phyloP scores from a whole-genome alignment of 2,329 filamentous ascomycete genomes.

The Phialocephala subalpina region DNA sequence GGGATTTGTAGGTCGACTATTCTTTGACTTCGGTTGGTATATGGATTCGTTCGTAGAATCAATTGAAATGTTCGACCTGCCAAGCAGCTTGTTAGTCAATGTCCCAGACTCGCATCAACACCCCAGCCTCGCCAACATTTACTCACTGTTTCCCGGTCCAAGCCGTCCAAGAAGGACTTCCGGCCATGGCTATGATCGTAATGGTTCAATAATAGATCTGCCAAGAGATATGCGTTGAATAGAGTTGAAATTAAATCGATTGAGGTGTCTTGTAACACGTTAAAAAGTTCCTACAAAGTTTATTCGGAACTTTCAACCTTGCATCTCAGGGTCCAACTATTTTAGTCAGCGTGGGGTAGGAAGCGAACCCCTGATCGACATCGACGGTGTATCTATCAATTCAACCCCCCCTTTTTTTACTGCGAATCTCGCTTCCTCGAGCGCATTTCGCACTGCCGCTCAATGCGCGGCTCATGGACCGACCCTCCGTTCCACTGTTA shows the following conservation, averaged over 20 bases:
- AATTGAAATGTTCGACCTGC: too few species aligned
- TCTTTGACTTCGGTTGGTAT: background rate
- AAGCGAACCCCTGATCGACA: conserved; percentile 5
- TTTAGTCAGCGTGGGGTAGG: background rate
- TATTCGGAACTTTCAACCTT: background rate
- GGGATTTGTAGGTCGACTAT: background rate
- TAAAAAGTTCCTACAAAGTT: background rate
- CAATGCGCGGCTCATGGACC: background rate
- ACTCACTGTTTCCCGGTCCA: background rate
- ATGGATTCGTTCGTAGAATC: too few species aligned
- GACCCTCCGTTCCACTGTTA: background rate
- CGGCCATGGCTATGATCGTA: background rate
- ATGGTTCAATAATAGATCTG: background rate
- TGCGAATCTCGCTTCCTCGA: background rate
- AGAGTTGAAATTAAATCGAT: background rate
- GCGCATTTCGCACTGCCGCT: background rate
- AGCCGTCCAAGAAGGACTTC: background rate
- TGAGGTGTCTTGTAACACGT: too few species aligned
- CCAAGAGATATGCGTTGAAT: background rate
- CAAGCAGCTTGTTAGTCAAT: background rate
- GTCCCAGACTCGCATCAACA: background rate
- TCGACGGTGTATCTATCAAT: background rate
- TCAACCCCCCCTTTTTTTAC: background rate
- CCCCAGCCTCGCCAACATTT: background rate
- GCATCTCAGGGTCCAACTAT: background rate